A percentile compares a stretch with the other conserved stretches of the same genome.
phyloP scores from a whole-genome alignment of 2,329 filamentous ascomycete species.

The Ophiostoma pallidulum region DNA sequence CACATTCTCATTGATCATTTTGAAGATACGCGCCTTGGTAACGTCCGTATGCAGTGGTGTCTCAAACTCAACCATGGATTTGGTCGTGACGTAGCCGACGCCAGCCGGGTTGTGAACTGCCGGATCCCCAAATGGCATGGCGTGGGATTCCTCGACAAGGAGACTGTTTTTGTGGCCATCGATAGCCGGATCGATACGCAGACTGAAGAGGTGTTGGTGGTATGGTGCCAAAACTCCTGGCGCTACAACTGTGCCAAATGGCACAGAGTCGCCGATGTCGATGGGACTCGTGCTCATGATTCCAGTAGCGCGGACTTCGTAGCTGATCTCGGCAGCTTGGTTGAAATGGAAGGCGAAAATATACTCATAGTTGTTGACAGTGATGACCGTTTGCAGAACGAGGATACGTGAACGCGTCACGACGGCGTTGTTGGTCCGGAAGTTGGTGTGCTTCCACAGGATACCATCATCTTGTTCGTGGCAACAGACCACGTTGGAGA shows the following conservation, averaged over 20 bases:
- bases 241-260: slow-evolving; percentile 53
- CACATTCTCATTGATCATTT: slow-evolving; percentile 35
- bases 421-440: slow-evolving; percentile 49
- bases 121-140: slow-evolving; percentile 30
- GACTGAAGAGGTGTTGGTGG: slow-evolving; percentile 60
- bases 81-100: slow-evolving; percentile 32
- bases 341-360: slow-evolving; percentile 45
- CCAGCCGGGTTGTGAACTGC: slow-evolving; percentile 44
- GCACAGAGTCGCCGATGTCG: slow-evolving; percentile 40
- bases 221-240: slow-evolving; percentile 57
- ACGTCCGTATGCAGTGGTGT: slow-evolving; percentile 40
- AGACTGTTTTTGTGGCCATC: slow-evolving; percentile 37
- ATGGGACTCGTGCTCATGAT: slow-evolving; percentile 54
- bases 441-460: slow-evolving; percentile 64
- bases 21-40: slow-evolving; percentile 33
- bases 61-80: slow-evolving; percentile 33
- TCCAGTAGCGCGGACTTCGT: slow-evolving; percentile 57
- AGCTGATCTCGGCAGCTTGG: slow-evolving; percentile 49
- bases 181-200: slow-evolving; percentile 54
- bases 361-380: slow-evolving; percentile 61
- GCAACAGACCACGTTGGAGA: slow-evolving; percentile 47
- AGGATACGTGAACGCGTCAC: slow-evolving; percentile 52
- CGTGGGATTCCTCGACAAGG: slow-evolving; percentile 29
- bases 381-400: slow-evolving; percentile 59
- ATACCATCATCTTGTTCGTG: slow-evolving; percentile 38